Base-by-base conservation (phyloP, 2,329 filamentous ascomycete genomes). In the Fusarium setosum region DNA sequence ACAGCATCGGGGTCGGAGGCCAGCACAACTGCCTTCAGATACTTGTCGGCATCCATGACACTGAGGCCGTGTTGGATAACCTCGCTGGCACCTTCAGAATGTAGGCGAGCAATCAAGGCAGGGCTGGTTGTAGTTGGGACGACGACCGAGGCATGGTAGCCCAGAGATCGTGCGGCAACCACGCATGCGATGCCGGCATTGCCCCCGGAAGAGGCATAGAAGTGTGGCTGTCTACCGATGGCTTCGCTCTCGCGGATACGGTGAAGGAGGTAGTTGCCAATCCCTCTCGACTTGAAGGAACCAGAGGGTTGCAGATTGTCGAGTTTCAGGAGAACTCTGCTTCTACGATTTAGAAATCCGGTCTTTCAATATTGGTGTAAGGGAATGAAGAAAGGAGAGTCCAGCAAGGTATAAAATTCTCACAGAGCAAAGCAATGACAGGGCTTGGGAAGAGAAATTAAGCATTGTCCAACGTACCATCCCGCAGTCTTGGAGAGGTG, bases 161-260 rank as follows among this genome's bases (percentile, higher is more conserved):
- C 81, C 6, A 94, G 82, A 2, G 84, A 82, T 35, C 80, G 80
- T 11, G 92, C 90, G 0, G 92, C 90, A 48, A 88, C 88, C n/a
- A 92, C 91, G 65, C 90, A 92, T 1, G 92, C 92, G 2, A 96
- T 85, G 2, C 92, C 92, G 0, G 92, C 92, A 70, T 96, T 96
- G 53, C 92, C 92, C 65, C 91, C 92, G 0, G 87, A 91, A 5
- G 89, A 90, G 68, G 84, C 88, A 78, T 89, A 94, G 82, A 94
- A 93, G 78, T 92, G 90, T 15, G 63, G 61, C 4, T 56, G 45
- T 23, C 40, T 44, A 11, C 59, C 48, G 41, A 56, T 40, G 6
- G 63, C 50, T 24, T 58, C 61, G 17, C 45, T 63, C 31, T 65
- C 34, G 69, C 65, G 75, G 77, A 81, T 63, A 29, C 73, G 72